These are phyloP conservation scores for Salix viminalis DNA, from an alignment of 345 rosid species.

Conservation along the genomic window DNA sequence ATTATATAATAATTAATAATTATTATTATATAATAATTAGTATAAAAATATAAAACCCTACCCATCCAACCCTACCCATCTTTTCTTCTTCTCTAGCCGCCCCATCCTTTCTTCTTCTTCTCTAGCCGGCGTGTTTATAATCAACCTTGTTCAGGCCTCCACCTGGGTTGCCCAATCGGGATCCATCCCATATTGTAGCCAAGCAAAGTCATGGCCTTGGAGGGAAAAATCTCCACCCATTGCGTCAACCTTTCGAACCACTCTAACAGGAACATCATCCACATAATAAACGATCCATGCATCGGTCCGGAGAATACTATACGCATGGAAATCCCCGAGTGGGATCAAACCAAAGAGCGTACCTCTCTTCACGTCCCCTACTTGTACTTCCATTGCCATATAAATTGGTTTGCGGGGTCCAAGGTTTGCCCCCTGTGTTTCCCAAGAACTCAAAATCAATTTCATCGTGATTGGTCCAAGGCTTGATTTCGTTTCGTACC, in stretches of 20 bases:
- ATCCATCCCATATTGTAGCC: conserved; percentile 27
- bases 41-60: too few relatives aligned
- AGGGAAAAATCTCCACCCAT: conserved; percentile 23
- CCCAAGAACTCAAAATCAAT: conserved; percentile 26
- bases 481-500: too few relatives aligned
- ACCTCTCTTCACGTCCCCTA: conserved; percentile 17
- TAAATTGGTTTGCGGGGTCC: conserved; percentile 21
- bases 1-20: too few relatives aligned
- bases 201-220: conserved; percentile 22
- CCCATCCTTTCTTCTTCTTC: too few relatives aligned
- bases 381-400: conserved; percentile 21
- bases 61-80: too few relatives aligned
- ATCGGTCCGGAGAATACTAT: conserved; percentile 4
- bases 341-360: conserved; percentile 21
- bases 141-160: conserved; percentile 12
- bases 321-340: conserved; percentile 3
- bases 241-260: not conserved
- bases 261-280: conserved; percentile 17
- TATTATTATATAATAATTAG: too few relatives aligned
- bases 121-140: conserved; percentile 16
- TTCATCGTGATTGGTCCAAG: conserved; percentile 9
- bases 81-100: too few relatives aligned
- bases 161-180: conserved; percentile 18
- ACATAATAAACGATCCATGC: conserved; percentile 2
- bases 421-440: not conserved